Evolutionary conservation across 371 early-diverging fungal genomes (phyloP), one percentile per base, ranked within the genome.

Genomic region (Smittium mucronatum): DNA sequence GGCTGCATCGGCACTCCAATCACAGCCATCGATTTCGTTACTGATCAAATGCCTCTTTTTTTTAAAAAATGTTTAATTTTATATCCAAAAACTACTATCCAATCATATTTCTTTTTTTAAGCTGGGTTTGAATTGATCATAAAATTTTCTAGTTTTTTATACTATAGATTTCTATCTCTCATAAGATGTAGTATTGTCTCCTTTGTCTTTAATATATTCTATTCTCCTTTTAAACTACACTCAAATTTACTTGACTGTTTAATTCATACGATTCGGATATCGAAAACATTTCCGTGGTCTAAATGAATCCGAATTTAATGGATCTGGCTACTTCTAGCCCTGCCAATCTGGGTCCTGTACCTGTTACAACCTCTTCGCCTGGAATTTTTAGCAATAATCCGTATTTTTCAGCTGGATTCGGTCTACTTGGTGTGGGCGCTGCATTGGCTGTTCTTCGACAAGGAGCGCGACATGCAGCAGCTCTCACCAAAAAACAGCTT

Each of bases 341-440:
- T 47, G 47, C 47, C 21, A 21, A n/a, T 61, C n/a, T 61, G n/a
- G 32, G 28, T 61, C 11, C 11, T n/a, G 32, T 61, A 15, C 11
- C 63, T 30, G 32, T 5, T n/a, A n/a, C 32, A 11, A 61, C 5
- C n/a, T 16, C 28, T 61, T 61, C 63, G 36, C 11, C 78, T 15
- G 30, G 71, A 34, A 66, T 76, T 35, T 68, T 79, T 16, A 36
- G 74, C 0, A 75, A 73, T 63, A 96, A 96, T 69, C 97, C 97
- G 15, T 89, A 92, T 74, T 96, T 96, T 71, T 92, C 94, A 1
- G 97, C 97, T 0, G 95, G 95, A 2, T 88, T 92, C 68, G 98
- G 98, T 1, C 78, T 98, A 33, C 83, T 97, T 47, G 98, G 94
- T 58, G 87, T 95, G 0, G 91, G 92, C 17, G 91, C 93, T 1